Conservation (phyloP, 768 basidiomycete species). For the Mycena vitilis region DNA sequence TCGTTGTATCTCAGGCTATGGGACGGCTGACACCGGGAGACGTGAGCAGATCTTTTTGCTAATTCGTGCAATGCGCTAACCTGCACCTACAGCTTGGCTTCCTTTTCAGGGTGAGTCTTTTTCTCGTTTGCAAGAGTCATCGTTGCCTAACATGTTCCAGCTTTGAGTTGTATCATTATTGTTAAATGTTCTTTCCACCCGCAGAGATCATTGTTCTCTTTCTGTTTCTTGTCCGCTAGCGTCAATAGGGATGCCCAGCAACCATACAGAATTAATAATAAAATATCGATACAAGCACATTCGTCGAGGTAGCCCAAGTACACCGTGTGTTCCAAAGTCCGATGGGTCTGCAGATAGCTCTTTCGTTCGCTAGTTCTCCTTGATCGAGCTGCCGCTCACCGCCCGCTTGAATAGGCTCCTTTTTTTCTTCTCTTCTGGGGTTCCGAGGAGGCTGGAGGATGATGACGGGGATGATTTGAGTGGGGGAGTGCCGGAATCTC, state of each 20-base stretch:
- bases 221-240: neutral
- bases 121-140: neutral
- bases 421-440: slow-evolving; percentile 48
- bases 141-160: slow-evolving; percentile 7
- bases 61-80: slow-evolving; percentile 22
- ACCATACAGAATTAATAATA: slow-evolving; percentile 7
- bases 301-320: too few species aligned
- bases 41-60: slow-evolving; percentile 51
- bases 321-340: neutral
- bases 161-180: slow-evolving; percentile 1
- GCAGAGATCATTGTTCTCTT: neutral
- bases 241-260: slow-evolving; percentile 3
- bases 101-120: slow-evolving; percentile 62
- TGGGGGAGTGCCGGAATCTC: slow-evolving; percentile 20
- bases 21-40: slow-evolving; percentile 92
- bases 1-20: slow-evolving; percentile 72
- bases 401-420: slow-evolving; percentile 25
- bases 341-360: neutral
- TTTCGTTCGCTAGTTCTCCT: neutral
- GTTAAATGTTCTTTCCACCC: neutral
- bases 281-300: slow-evolving; percentile 8
- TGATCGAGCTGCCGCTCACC: neutral
- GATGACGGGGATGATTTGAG: slow-evolving; percentile 40
- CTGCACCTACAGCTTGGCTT: slow-evolving; percentile 58
- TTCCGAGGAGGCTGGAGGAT: slow-evolving; percentile 38